Evolutionary conservation across 495 filamentous ascomycete species (phyloP), one percentile per base, ranked within the genome.

Genomic region (Lophium mytilinum): DNA sequence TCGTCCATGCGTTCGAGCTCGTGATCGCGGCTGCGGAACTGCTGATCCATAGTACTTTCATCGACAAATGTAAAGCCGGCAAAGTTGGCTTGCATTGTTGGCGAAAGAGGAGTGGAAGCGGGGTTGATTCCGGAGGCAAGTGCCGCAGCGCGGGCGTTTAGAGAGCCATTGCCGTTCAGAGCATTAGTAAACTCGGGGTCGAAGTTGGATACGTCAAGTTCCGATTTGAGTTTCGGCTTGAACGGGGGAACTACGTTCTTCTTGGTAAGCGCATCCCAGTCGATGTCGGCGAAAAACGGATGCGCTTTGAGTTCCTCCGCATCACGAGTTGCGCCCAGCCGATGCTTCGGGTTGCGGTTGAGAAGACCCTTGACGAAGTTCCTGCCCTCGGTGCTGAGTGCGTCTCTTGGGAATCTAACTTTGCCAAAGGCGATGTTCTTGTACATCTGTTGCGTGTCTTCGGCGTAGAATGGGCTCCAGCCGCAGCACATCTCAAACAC

Each of bases 401-500:
- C 94, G 68, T 98, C 93, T 54, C 90, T 82, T 14, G 93, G 93
- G 73, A 98, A 98, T 57, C 92, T 80, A 36, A 98, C 93, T 66
- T 98, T 98, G 64, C 93, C 93, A 68, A 97, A 97, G 0, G 92
- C 94, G 57, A 98, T 98, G 74, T 98, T 98, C 76, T 97, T 98
- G 73, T 98, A 98, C 93, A 98, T 98, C 69, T 98, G 93, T 71
- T 98, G 93, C 1, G 92, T 97, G 63, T 98, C 94, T 60, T 98
- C 93, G 55, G 93, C 94, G 67, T 97, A 98, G 74, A 98, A 98
- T 0, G 93, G 93, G 64, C 89, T 95, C 93, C 93, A 98, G 2
- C 93, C 93, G 66, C 93, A 98, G 72, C 92, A 96, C 93, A 98
- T 98, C 72, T 98, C 93, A 69, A 98, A 98, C 9, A 98, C 93